Evolutionary conservation across 2,329 filamentous ascomycete genomes (phyloP).

Genomic region (Ophiostoma tasmaniense): DNA sequence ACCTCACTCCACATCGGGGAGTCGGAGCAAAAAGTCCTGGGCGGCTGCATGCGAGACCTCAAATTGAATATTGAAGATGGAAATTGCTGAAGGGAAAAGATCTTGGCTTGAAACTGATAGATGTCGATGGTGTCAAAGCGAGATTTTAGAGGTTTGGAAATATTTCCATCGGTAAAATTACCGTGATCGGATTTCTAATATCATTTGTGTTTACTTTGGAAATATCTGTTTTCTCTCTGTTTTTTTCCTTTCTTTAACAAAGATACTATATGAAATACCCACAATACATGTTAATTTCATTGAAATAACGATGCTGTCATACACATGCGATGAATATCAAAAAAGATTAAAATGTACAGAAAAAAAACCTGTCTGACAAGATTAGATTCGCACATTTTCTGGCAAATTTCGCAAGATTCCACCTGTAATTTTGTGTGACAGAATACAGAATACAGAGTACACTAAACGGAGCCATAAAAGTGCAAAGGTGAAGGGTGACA

Average conservation of each 20-base stretch:
- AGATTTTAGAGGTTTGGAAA: neutral
- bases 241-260: too few relatives aligned
- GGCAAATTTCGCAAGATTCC: neutral
- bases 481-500: neutral
- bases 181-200: too few relatives aligned
- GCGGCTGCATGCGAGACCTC: neutral
- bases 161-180: too few relatives aligned
- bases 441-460: neutral
- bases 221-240: too few relatives aligned
- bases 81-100: neutral
- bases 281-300: too few relatives aligned
- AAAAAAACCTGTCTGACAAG: neutral
- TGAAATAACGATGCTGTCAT: too few relatives aligned
- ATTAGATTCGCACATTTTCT: neutral
- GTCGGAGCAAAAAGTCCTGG: constrained; percentile 2
- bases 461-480: neutral
- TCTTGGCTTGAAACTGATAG: neutral
- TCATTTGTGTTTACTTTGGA: too few relatives aligned
- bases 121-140: neutral
- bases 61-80: neutral
- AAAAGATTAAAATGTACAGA: neutral
- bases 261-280: too few relatives aligned
- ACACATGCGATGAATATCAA: neutral
- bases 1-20: constrained; percentile 1
- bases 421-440: neutral